Base-by-base conservation (phyloP, 208 protist species). In the Angomonas deanei region DNA sequence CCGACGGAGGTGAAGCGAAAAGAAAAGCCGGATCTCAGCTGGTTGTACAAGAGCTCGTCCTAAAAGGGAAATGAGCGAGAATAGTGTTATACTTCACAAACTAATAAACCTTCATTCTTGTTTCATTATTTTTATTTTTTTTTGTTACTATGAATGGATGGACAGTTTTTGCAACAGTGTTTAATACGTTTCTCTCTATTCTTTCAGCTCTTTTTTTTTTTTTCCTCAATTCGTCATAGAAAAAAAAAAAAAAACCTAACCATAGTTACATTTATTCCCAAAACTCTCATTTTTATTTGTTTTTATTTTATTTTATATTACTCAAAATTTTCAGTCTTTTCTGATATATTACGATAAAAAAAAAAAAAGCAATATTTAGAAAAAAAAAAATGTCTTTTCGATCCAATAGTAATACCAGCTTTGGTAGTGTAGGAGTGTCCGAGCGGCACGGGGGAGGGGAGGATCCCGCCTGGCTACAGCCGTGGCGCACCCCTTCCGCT, bases 401-500 rank as follows among this genome's bases (percentile, higher is more conserved):
- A 24, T 26, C 47, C 8, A 53, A n/a, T 42, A 42, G 8, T n/a
- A n/a, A 42, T 42, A 15, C 36, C 15, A 42, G 36, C 15, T 42
- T 42, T n/a, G 15, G 15, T 8, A 42, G 36, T 15, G 11, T 42
- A 42, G 36, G 36, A 8, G 36, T 26, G 11, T 17, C n/a, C 23
- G 47, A 24, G 5, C 23, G n/a, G 11, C 11, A n/a, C 5, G 10
- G 47, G n/a, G 39, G 17, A 27, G 2, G n/a, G 34, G 15, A 61
- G n/a, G 15, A 57, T 31, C 33, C 19, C 11, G 67, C 53, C 2
- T 78, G 72, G 78, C 57, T 90, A 1, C 27, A 69, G 68, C 70
- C 74, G 30, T 90, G 83, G 83, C 79, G 79, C 48, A 74, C 69
- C 4, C 60, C 74, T 27, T 47, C 68, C 39, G 76, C 76, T 38